Conservation (phyloP, 176 grass and related monocot genomes). For the Miscanthus lutarioriparius region DNA sequence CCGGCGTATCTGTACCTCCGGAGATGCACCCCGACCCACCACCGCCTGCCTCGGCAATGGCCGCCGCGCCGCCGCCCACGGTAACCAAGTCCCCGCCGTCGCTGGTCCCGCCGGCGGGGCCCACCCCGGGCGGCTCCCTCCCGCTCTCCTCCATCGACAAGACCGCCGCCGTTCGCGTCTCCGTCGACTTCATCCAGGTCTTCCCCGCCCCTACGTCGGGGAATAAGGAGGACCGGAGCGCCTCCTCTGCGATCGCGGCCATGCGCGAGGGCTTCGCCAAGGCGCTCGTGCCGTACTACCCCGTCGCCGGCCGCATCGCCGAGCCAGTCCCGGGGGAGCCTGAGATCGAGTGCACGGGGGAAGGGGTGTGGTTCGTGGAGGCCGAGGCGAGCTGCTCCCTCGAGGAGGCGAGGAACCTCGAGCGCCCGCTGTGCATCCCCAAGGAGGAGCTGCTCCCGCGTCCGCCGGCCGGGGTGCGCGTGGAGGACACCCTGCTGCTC, state of each 20-base stretch:
- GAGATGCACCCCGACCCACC: not conserved
- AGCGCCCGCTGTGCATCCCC: conserved; percentile 63
- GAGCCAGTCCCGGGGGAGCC: conserved; percentile 43
- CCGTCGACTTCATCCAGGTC: conserved; percentile 67
- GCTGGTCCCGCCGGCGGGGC: conserved; percentile 35
- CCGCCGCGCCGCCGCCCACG: conserved; percentile 18
- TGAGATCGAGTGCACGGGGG: conserved; percentile 63
- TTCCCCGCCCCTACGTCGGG: conserved; percentile 19
- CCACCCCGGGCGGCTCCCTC: conserved; percentile 44
- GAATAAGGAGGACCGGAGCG: not conserved
- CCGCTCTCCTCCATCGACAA: conserved; percentile 75
- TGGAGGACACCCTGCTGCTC: conserved; percentile 61
- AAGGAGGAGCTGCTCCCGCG: conserved; percentile 73
- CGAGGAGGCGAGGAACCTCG: conserved; percentile 61
- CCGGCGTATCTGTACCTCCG: not conserved
- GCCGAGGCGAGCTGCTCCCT: conserved; percentile 60
- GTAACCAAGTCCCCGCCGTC: conserved; percentile 48
- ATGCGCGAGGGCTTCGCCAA: conserved; percentile 50
- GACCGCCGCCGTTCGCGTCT: conserved; percentile 49
- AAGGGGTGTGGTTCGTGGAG: conserved; percentile 79
- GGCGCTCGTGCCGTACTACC: conserved; percentile 72
- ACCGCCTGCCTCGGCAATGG: conserved; percentile 6
- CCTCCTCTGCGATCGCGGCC: not conserved
- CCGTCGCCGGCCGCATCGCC: conserved; percentile 57
- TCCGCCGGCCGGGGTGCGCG: conserved; percentile 39